phyloP scores from a whole-genome alignment of 2,329 filamentous ascomycete species.

The Alternaria atra region DNA sequence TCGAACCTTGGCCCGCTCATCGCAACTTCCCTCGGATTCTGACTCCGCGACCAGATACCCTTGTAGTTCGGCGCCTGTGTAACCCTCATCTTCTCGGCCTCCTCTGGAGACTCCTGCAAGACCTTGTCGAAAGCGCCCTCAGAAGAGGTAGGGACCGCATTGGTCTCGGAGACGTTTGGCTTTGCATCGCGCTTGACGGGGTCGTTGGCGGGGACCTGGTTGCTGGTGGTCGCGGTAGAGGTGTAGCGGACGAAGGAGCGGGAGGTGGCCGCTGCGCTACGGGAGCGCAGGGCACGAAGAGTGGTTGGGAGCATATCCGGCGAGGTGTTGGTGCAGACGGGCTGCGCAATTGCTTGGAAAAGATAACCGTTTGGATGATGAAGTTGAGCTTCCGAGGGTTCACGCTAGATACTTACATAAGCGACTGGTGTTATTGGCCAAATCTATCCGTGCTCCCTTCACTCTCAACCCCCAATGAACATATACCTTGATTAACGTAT shows the following conservation, averaged over 20 bases:
- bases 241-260: conserved; percentile 36
- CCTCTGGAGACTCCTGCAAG: conserved; percentile 64
- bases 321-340: conserved; percentile 22
- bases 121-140: conserved; percentile 60
- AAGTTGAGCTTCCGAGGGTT: conserved; percentile 25
- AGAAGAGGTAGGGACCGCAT: conserved; percentile 64
- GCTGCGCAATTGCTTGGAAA: conserved; percentile 27
- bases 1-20: conserved; percentile 97
- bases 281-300: conserved; percentile 41
- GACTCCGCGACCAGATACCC: conserved; percentile 83
- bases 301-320: conserved; percentile 38
- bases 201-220: conserved; percentile 75
- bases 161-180: conserved; percentile 67
- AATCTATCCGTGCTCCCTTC: neutral
- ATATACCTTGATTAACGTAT: neutral
- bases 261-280: conserved; percentile 29
- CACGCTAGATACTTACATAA: conserved; percentile 23
- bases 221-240: conserved; percentile 49
- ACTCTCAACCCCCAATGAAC: neutral
- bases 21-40: conserved; percentile 79
- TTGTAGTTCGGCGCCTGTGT: conserved; percentile 88
- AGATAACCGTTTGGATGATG: conserved; percentile 9
- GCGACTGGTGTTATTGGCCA: conserved; percentile 12
- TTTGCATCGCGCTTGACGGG: conserved; percentile 60
- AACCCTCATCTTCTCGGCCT: conserved; percentile 64